Evolutionary conservation across 352 stramenopile species (phyloP).

Genomic region (Globisporangium alternatum): DNA sequence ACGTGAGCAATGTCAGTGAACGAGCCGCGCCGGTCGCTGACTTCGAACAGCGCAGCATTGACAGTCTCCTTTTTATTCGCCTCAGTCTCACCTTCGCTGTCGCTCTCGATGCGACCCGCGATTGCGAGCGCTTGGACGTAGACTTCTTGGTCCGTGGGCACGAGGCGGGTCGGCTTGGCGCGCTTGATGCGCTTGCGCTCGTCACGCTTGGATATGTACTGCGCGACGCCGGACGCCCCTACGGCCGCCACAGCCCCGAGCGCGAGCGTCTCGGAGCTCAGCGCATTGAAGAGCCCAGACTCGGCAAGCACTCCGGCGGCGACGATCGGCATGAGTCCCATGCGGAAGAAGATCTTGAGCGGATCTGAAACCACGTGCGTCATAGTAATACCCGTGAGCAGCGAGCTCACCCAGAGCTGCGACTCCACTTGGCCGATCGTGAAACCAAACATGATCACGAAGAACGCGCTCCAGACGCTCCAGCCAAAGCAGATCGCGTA

Average conservation of each 20-base stretch:
- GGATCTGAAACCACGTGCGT: constrained; percentile 64
- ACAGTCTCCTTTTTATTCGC: background rate
- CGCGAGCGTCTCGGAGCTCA: constrained; percentile 45
- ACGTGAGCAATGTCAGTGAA: constrained; percentile 34
- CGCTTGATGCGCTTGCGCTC: constrained; percentile 15
- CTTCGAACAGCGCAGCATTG: background rate
- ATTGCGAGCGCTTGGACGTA: constrained; percentile 20
- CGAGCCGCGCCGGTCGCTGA: constrained; percentile 15
- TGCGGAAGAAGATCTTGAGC: constrained; percentile 68
- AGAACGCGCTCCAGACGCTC: constrained; percentile 60
- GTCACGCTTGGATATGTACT: constrained; percentile 40
- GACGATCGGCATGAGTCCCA: constrained; percentile 67
- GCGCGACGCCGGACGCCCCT: constrained; percentile 41
- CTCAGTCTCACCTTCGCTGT: constrained; percentile 8
- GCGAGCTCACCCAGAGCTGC: constrained; percentile 60
- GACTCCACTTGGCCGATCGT: constrained; percentile 54
- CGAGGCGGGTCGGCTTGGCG: constrained; percentile 26
- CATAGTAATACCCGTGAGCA: constrained; percentile 50
- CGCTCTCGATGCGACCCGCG: constrained; percentile 12
- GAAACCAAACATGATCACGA: constrained; percentile 72
- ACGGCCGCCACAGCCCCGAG: constrained; percentile 42
- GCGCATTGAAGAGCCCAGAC: constrained; percentile 49
- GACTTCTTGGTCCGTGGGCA: constrained; percentile 26
- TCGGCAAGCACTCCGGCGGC: constrained; percentile 48
- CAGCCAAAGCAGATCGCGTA: constrained; percentile 54